phyloP scores from a whole-genome alignment of 768 basidiomycete species.

The Lactarius vividus region DNA sequence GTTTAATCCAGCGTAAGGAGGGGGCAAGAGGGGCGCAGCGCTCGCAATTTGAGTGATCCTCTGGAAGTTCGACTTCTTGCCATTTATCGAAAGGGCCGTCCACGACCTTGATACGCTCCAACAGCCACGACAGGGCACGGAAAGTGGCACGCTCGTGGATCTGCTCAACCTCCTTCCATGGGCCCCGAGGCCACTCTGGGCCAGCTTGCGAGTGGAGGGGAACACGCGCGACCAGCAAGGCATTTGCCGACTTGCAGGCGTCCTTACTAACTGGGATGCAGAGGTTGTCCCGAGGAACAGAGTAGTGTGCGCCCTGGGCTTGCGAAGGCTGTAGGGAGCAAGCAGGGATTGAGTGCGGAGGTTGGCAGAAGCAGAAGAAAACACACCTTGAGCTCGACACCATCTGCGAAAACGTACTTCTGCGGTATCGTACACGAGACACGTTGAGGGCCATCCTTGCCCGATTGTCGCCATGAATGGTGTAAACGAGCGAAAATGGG shows the following conservation, averaged over 20 bases:
- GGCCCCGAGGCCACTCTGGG: conserved; percentile 70
- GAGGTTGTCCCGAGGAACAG: conserved; percentile 56
- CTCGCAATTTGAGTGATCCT: conserved; percentile 56
- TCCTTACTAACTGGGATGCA: conserved; percentile 52
- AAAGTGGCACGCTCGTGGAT: conserved; percentile 82
- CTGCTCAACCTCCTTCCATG: conserved; percentile 82
- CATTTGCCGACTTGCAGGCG: conserved; percentile 71
- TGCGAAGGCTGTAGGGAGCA: conserved; percentile 14
- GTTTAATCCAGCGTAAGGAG: conserved; percentile 67
- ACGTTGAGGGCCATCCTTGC: conserved; percentile 44
- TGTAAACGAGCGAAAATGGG: conserved; percentile 74
- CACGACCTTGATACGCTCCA: conserved; percentile 78
- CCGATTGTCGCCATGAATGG: conserved; percentile 75
- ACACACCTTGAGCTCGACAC: conserved; percentile 55
- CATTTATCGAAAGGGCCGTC: conserved; percentile 64
- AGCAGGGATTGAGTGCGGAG: not conserved
- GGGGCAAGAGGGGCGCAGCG: conserved; percentile 83
- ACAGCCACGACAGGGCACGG: conserved; percentile 79
- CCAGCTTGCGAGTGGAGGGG: conserved; percentile 69
- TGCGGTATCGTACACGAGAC: conserved; percentile 60
- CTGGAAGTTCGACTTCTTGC: conserved; percentile 52
- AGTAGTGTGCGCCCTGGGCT: conserved; percentile 57
- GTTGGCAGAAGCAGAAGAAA: not conserved
- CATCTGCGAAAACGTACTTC: conserved; percentile 56
- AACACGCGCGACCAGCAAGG: conserved; percentile 74